phyloP scores from a whole-genome alignment of 352 stramenopile species.

The Pythium dissotocum region DNA sequence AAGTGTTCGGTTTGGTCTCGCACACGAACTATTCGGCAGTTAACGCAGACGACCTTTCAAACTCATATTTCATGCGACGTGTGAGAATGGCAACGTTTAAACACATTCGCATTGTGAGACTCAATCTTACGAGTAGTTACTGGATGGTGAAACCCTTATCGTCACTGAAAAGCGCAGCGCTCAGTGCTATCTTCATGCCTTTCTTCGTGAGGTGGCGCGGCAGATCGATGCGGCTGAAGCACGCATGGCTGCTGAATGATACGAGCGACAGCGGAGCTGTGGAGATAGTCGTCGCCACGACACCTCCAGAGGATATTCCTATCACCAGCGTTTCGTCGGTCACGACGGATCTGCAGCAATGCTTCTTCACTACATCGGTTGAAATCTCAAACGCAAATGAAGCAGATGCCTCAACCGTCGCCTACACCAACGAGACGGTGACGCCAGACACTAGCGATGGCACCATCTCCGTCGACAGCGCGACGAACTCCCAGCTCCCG shows the following conservation, averaged over 20 bases:
- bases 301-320: not conserved
- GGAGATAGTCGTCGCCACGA: too few relatives aligned
- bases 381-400: too few relatives aligned
- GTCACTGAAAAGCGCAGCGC: slow-evolving; percentile 19
- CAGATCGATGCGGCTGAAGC: slow-evolving; percentile 90
- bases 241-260: slow-evolving; percentile 38
- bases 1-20: not conserved
- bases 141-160: slow-evolving; percentile 20
- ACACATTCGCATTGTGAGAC: too few relatives aligned
- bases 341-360: too few relatives aligned
- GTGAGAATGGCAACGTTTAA: not conserved
- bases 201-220: slow-evolving; percentile 30
- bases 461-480: not conserved
- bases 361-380: too few relatives aligned
- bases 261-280: too few relatives aligned
- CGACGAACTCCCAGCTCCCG: slow-evolving; percentile 3
- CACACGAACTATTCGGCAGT: not conserved
- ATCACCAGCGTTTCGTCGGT: too few relatives aligned
- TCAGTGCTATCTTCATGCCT: slow-evolving; percentile 13
- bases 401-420: not conserved
- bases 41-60: slow-evolving; percentile 3
- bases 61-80: not conserved
- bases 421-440: not conserved
- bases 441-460: not conserved
- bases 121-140: not conserved